Evolutionary conservation across 768 basidiomycete species (phyloP).

Genomic region (Leccinum uliginosum): DNA sequence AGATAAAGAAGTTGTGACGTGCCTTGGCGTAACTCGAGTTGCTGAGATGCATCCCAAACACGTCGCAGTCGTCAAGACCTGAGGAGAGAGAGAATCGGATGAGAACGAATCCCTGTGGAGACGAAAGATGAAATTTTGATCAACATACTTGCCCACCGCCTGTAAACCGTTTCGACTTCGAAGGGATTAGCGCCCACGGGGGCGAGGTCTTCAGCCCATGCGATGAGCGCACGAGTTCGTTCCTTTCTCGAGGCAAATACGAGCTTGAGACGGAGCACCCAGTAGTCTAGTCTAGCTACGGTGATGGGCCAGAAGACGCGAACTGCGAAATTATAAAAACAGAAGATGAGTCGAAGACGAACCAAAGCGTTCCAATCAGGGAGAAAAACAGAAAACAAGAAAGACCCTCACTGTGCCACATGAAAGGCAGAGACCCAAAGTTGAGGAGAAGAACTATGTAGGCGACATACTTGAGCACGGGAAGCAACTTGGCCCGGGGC

Average conservation of each 20-base stretch:
- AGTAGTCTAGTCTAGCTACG: constrained; percentile 30
- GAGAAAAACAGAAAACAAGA: no score
- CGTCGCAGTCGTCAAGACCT: constrained; percentile 69
- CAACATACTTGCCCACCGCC: constrained; percentile 50
- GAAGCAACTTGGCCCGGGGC: constrained; percentile 2
- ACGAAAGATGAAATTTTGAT: neutral
- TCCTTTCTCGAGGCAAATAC: constrained; percentile 34
- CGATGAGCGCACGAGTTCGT: constrained; percentile 32
- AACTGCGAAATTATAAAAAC: constrained; percentile 32
- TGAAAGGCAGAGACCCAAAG: constrained; percentile 54
- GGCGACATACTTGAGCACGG: constrained; percentile 16
- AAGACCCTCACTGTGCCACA: constrained; percentile 60
- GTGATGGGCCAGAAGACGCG: constrained; percentile 52
- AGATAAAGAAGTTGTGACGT: neutral
- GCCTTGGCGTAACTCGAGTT: constrained; percentile 82
- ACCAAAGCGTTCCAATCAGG: neutral
- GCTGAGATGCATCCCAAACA: constrained; percentile 66
- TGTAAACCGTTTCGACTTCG: constrained; percentile 36
- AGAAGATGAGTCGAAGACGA: neutral
- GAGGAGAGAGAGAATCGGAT: neutral
- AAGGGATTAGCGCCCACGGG: constrained; percentile 60
- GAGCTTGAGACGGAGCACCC: constrained; percentile 31
- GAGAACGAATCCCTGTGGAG: neutral
- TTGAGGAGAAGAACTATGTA: constrained; percentile 55
- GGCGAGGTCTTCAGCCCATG: constrained; percentile 45